phyloP scores from a whole-genome alignment of 139 green algal species.

The Pycnococcus provasolii region DNA sequence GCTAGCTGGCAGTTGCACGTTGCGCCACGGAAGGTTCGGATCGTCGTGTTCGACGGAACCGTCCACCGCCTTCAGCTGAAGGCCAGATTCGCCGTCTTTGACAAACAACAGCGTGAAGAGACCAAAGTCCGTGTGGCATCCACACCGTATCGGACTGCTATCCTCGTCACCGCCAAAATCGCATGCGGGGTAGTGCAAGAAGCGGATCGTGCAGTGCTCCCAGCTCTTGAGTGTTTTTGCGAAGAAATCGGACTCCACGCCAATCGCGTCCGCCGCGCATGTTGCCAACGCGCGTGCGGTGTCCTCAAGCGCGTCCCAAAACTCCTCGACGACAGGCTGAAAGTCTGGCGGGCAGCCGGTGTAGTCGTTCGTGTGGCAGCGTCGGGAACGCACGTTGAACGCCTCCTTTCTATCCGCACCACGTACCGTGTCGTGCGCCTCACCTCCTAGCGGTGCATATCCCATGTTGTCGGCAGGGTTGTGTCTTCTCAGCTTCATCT shows the following conservation, averaged over 20 bases:
- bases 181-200: neutral
- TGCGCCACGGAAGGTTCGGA: neutral
- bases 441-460: neutral
- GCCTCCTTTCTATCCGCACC: neutral
- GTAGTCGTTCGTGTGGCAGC: neutral
- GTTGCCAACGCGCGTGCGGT: neutral
- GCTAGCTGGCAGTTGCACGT: neutral
- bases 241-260: neutral
- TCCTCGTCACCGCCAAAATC: too few species aligned
- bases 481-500: neutral
- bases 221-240: neutral
- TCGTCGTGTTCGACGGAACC: neutral
- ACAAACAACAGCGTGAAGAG: neutral
- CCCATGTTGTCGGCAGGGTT: neutral
- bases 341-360: neutral
- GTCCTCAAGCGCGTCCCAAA: neutral
- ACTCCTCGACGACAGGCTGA: neutral
- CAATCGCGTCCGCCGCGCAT: neutral
- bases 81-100: neutral
- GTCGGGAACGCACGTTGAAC: neutral
- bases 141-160: neutral
- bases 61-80: neutral
- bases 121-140: neutral
- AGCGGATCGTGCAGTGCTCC: neutral
- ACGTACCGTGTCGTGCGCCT: neutral